A percentile compares a stretch with the other conserved stretches of the same genome.
Evolutionary conservation across 1,284 basidiomycete genomes (phyloP).

Genomic region (Malassezia furfur): DNA sequence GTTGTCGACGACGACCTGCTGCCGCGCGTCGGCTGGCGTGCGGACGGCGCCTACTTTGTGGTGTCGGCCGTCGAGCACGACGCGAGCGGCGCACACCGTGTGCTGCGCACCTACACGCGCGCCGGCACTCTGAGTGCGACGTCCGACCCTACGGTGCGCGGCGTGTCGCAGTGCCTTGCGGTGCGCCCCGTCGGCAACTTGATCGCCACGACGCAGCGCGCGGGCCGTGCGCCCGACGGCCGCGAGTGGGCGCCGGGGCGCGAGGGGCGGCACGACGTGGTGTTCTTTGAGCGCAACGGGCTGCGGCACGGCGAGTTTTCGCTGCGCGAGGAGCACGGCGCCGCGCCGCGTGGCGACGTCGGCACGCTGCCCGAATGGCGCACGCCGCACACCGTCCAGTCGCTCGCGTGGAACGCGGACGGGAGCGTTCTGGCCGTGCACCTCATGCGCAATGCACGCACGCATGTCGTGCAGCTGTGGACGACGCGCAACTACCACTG

Average conservation of each 20-base stretch:
- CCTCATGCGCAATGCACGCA: neutral
- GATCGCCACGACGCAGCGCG: constrained; percentile 72
- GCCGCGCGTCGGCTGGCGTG: constrained; percentile 80
- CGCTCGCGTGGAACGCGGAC: constrained; percentile 78
- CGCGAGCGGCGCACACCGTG: constrained; percentile 52
- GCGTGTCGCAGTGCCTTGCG: constrained; percentile 68
- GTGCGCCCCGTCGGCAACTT: constrained; percentile 82
- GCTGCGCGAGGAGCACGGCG: constrained; percentile 54
- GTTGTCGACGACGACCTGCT: constrained; percentile 60
- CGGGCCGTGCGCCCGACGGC: constrained; percentile 59
- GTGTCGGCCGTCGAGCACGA: constrained; percentile 61
- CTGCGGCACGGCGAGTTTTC: constrained; percentile 81
- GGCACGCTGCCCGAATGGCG: constrained; percentile 20
- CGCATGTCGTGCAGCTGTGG: constrained; percentile 69
- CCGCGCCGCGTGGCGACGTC: constrained; percentile 36
- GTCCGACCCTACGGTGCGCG: constrained; percentile 64
- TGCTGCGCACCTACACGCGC: constrained; percentile 58
- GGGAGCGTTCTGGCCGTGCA: constrained; percentile 68
- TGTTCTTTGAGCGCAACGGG: constrained; percentile 94
- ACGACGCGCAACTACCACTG: constrained; percentile 91
- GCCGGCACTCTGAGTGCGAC: constrained; percentile 70
- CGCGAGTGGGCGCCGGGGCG: constrained; percentile 30
- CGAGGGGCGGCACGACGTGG: constrained; percentile 64
- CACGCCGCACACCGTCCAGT: constrained; percentile 57
- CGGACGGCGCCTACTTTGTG: constrained; percentile 79